These are phyloP conservation scores for Aspergillus sp. DNA, from an alignment of 2,329 filamentous ascomycete genomes.

Conservation along the genomic window DNA sequence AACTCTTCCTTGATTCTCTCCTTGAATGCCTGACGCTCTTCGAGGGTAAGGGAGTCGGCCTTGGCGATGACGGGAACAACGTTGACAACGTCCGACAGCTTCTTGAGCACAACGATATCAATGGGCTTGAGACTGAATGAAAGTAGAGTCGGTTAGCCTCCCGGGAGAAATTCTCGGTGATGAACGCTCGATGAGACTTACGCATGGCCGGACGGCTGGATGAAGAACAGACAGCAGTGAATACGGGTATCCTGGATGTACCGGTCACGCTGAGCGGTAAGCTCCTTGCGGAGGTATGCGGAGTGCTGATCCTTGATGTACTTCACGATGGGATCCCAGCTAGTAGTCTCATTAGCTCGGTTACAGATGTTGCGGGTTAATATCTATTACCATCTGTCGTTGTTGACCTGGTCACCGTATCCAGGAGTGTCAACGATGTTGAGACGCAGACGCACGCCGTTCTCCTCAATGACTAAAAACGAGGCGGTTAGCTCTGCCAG, in stretches of 20 bases:
- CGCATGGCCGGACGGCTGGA: constrained; percentile 96
- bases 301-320: constrained; percentile 99
- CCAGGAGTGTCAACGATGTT: constrained; percentile 99
- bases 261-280: constrained; percentile 96
- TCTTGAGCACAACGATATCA: constrained; percentile 99
- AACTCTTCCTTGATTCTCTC: constrained; percentile 99
- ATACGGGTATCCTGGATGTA: constrained; percentile 99
- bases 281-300: constrained; percentile 97
- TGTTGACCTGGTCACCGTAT: constrained; percentile 98
- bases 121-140: constrained; percentile 78
- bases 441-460: constrained; percentile 91
- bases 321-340: constrained; percentile 99
- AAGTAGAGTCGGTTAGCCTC: constrained; percentile 15
- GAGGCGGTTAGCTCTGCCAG: constrained; percentile 22
- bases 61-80: constrained; percentile 99
- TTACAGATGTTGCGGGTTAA: constrained; percentile 1
- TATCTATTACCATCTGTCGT: constrained; percentile 76
- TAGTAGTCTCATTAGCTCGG: constrained; percentile 32
- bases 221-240: constrained; percentile 99
- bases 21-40: constrained; percentile 96
- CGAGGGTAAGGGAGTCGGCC: constrained; percentile 90
- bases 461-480: constrained; percentile 83
- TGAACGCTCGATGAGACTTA: constrained; percentile 31
- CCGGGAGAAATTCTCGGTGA: not conserved
- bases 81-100: constrained; percentile 98